A percentile compares a stretch with the other conserved stretches of the same genome.
Conservation (phyloP, 23 red algal species). For the Agarophyton chilense region DNA sequence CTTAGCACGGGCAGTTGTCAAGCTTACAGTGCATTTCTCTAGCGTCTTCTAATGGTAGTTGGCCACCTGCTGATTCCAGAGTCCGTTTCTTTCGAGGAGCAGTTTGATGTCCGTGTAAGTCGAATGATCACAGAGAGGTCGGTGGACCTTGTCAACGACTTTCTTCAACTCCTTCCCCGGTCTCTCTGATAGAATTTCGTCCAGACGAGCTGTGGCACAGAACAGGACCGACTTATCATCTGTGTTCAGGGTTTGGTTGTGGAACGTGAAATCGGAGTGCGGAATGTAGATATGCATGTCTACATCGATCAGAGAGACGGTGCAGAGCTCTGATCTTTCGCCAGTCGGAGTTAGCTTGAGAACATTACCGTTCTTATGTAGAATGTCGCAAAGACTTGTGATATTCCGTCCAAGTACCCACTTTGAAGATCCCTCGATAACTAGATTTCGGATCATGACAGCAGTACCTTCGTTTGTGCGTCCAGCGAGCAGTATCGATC, state of each 20-base stretch:
- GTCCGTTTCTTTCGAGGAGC: neutral
- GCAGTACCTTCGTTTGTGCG: neutral
- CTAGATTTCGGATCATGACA: neutral
- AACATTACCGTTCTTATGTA: neutral
- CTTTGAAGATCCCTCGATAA: conserved; percentile 18
- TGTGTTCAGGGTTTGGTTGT: neutral
- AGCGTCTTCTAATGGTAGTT: conserved; percentile 5
- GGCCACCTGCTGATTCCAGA: neutral
- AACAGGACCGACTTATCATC: neutral
- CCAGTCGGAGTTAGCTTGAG: neutral
- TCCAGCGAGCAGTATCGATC: neutral
- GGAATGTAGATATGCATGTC: conserved; percentile 45
- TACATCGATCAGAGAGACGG: neutral
- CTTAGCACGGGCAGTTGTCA: neutral
- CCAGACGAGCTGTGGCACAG: neutral
- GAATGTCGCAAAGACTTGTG: neutral
- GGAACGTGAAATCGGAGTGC: neutral
- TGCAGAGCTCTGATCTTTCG: too few species aligned
- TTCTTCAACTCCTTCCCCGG: conserved; percentile 32
- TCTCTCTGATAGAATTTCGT: neutral
- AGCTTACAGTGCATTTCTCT: conserved; percentile 22
- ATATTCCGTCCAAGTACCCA: conserved; percentile 23
- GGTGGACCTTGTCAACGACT: conserved; percentile 23
- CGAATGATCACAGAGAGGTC: neutral
- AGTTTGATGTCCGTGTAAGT: conserved; percentile 19